A percentile compares a stretch with the other conserved stretches of the same genome.
These are phyloP conservation scores for Ambrosiella xylebori DNA, from an alignment of 2,329 filamentous ascomycete species.

Conservation along the genomic window DNA sequence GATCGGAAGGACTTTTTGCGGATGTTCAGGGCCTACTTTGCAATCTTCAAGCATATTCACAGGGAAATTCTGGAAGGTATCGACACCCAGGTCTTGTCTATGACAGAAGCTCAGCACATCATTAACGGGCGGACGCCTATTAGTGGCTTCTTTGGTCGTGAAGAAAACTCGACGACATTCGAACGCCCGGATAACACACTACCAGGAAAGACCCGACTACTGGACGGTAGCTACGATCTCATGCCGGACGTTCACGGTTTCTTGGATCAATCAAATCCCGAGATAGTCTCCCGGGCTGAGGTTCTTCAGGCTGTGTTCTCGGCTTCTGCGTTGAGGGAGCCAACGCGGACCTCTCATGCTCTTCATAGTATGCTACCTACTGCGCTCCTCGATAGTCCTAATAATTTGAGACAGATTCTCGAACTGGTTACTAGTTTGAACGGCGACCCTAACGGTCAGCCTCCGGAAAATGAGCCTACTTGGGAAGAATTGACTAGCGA, in stretches of 20 bases:
- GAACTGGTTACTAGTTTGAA: constrained; percentile 6
- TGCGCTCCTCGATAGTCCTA: constrained; percentile 17
- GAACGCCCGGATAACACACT: constrained; percentile 33
- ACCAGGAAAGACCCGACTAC: constrained; percentile 48
- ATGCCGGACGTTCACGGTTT: constrained; percentile 38
- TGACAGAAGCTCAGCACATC: constrained; percentile 58
- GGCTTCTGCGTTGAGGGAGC: constrained; percentile 5
- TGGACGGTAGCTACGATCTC: constrained; percentile 48
- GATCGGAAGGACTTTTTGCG: constrained; percentile 74
- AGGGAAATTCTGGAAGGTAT: constrained; percentile 63
- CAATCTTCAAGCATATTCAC: constrained; percentile 77
- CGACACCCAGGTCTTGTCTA: constrained; percentile 61
- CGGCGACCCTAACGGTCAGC: background rate
- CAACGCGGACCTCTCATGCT: constrained; percentile 3
- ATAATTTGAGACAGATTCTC: constrained; percentile 9
- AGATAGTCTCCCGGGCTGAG: constrained; percentile 42
- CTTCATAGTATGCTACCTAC: constrained; percentile 11
- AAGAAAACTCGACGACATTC: constrained; percentile 47
- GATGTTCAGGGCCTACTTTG: constrained; percentile 84
- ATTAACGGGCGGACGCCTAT: constrained; percentile 59
- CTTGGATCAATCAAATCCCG: constrained; percentile 41
- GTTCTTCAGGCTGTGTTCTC: constrained; percentile 39
- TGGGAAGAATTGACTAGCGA: background rate
- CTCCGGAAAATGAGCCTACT: background rate
- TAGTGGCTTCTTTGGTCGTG: constrained; percentile 56